Evolutionary conservation across 768 basidiomycete species (phyloP), one percentile per base, ranked within the genome.

Genomic region (Chalciporus pseudorubinellus): DNA sequence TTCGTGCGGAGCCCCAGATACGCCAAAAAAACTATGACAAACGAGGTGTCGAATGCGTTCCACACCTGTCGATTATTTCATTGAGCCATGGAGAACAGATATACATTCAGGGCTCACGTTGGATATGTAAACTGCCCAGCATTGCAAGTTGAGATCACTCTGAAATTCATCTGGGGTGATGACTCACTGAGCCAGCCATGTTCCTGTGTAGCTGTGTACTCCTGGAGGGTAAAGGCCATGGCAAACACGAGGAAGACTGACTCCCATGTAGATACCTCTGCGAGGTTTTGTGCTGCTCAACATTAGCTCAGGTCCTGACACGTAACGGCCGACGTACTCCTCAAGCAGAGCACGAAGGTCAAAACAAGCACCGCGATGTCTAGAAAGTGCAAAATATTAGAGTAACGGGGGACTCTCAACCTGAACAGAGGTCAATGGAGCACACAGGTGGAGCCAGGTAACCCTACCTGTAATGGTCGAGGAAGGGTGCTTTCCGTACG

Each of bases 101-200:
- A 39, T 29, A 57, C n/a, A 55, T 50, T 8, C 20, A 20, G 42
- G n/a, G 38, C 19, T 62, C 64, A 89, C 90, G 62, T 91, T 92
- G 19, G 91, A 89, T 39, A 91, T 81, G 65, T 94, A 94, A 47
- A 94, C 91, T 79, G 57, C 20, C 39, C 12, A 19, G 44, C 14
- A 39, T 41, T 21, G 46, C 12, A 21, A 18, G 6, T 56, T 18
- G 51, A 55, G 43, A 48, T 50, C 34, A 16, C 6, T 12, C 10
- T 0, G 28, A n/a, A 26, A 53, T 39, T 13, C 36, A 36, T 50
- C 45, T 31, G 19, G 31, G 18, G 51, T 34, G n/a, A 41, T 44
- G n/a, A 76, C 90, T 71, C 61, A 92, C 91, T 84, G 40, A 80
- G 78, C 89, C 89, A 93, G 21, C 93, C 92, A 61, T 94, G 84